phyloP scores from a whole-genome alignment of 2,329 filamentous ascomycete species.

The Pseudogymnoascus sp. region DNA sequence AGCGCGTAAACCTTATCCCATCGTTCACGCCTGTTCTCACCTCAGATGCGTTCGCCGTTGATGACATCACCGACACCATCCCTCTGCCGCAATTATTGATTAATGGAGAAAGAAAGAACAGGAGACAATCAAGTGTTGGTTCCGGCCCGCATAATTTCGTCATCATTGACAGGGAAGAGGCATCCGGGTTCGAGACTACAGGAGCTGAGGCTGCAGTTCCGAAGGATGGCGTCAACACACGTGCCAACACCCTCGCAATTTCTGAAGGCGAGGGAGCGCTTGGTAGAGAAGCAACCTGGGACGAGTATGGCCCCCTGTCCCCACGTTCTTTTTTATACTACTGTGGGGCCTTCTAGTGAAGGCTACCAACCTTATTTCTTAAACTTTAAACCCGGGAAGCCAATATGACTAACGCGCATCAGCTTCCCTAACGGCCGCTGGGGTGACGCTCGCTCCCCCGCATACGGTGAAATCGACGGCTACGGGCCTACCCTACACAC shows the following conservation, averaged over 20 bases:
- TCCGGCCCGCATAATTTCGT: conserved; percentile 83
- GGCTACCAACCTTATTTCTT: background rate
- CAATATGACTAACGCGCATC: background rate
- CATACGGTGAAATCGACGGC: conserved; percentile 95
- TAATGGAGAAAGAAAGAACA: conserved; percentile 37
- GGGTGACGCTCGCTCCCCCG: conserved; percentile 85
- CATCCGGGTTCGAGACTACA: conserved; percentile 62
- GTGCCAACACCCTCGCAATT: conserved; percentile 82
- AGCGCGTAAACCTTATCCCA: conserved; percentile 77
- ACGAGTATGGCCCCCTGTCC: conserved; percentile 46
- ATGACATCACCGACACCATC: conserved; percentile 39
- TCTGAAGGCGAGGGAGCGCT: conserved; percentile 87
- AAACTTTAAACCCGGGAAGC: background rate
- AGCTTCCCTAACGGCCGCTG: conserved; percentile 86
- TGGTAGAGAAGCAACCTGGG: conserved; percentile 94
- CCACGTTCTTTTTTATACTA: background rate
- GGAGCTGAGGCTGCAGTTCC: conserved; percentile 74
- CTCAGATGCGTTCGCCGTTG: conserved; percentile 31
- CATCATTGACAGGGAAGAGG: conserved; percentile 62
- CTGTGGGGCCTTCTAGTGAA: background rate
- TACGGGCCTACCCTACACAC: conserved; percentile 95
- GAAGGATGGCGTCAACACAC: conserved; percentile 63
- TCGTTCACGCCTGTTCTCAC: conserved; percentile 36
- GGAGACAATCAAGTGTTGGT: conserved; percentile 51
- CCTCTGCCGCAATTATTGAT: conserved; percentile 38